phyloP scores from a whole-genome alignment of 225 moss, liverwort and hornwort genomes.

The Polytrichum formosum region DNA sequence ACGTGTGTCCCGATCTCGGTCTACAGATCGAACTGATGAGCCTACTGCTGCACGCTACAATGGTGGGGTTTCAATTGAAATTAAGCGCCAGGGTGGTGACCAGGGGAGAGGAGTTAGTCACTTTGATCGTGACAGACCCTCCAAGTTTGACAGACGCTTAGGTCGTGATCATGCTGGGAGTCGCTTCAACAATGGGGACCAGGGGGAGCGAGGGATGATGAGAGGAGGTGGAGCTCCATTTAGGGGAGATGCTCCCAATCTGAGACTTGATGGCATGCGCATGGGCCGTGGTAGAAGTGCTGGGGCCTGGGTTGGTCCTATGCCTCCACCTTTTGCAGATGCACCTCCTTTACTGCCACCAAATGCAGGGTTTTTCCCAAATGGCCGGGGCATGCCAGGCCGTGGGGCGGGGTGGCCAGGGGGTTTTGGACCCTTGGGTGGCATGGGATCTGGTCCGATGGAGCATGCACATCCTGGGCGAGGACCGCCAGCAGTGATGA shows the following conservation, averaged over 20 bases:
- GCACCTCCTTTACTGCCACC: constrained; percentile 70
- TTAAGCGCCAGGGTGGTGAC: constrained; percentile 59
- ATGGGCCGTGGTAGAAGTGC: constrained; percentile 84
- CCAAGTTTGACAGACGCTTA: constrained; percentile 72
- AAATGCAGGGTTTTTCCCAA: constrained; percentile 70
- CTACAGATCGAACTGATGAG: constrained; percentile 77
- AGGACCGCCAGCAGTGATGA: constrained; percentile 65
- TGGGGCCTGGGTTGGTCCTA: constrained; percentile 72
- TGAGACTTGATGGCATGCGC: constrained; percentile 70
- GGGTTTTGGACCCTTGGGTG: constrained; percentile 78
- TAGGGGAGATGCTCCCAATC: constrained; percentile 63
- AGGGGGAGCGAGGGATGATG: constrained; percentile 58
- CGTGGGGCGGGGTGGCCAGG: constrained; percentile 67
- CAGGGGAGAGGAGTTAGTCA: constrained; percentile 57
- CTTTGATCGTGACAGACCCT: constrained; percentile 58
- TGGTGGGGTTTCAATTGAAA: constrained; percentile 61
- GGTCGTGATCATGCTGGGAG: constrained; percentile 76
- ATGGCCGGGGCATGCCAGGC: constrained; percentile 74
- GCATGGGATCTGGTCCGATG: constrained; percentile 68
- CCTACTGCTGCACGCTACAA: constrained; percentile 51
- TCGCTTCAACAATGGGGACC: constrained; percentile 67
- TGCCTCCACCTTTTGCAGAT: constrained; percentile 76
- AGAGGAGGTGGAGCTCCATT: constrained; percentile 67
- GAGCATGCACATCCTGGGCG: constrained; percentile 81
- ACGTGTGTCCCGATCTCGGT: constrained; percentile 82